Conservation (phyloP, 208 protist species). For the Leishmania braziliensis region DNA sequence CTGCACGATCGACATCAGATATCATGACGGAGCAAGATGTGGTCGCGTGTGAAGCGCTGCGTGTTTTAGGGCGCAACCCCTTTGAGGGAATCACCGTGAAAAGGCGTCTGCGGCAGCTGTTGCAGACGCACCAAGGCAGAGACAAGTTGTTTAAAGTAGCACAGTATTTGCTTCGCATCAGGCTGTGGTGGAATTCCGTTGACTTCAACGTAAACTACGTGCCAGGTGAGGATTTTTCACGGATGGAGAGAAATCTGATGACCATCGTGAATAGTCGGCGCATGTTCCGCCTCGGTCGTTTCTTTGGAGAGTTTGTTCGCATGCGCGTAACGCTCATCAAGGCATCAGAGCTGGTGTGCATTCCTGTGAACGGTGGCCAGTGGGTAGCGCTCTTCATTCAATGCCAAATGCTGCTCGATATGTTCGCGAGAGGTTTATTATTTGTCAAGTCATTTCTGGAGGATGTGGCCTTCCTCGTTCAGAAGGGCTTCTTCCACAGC, state of each 20-base stretch:
- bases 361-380: constrained; percentile 74
- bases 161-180: constrained; percentile 86
- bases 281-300: constrained; percentile 87
- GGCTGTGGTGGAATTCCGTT: constrained; percentile 80
- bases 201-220: constrained; percentile 80
- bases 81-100: constrained; percentile 88
- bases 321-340: constrained; percentile 90
- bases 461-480: constrained; percentile 85
- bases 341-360: constrained; percentile 86
- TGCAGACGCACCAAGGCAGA: constrained; percentile 89
- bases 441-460: constrained; percentile 89
- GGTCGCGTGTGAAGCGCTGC: constrained; percentile 54
- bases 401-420: constrained; percentile 91
- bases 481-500: constrained; percentile 91
- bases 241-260: constrained; percentile 87
- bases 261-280: constrained; percentile 89
- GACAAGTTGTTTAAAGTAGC: constrained; percentile 92
- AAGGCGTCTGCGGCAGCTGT: constrained; percentile 83
- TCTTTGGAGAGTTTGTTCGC: constrained; percentile 90
- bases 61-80: constrained; percentile 82
- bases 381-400: constrained; percentile 90
- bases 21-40: constrained; percentile 31
- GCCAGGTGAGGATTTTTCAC: constrained; percentile 75
- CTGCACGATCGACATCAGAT: constrained; percentile 2
- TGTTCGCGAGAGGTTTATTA: constrained; percentile 77